Evolutionary conservation across 345 rosid genomes (phyloP).

Genomic region (Aegle marmelos): DNA sequence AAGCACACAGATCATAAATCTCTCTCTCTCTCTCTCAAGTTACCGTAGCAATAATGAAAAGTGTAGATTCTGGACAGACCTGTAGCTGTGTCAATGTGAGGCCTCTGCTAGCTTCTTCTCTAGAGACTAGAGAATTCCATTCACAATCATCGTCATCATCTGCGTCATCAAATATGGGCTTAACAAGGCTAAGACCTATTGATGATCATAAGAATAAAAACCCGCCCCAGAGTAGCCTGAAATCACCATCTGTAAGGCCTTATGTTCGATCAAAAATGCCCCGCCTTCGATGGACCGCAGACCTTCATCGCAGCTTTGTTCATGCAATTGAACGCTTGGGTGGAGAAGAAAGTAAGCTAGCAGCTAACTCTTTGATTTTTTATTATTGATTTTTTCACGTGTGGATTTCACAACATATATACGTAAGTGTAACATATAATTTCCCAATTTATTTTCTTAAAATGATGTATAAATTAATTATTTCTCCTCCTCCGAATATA

Average conservation of each 20-base stretch:
- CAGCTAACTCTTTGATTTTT: background rate
- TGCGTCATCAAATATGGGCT: background rate
- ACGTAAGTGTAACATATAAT: too few relatives aligned
- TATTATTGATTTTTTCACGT: too few relatives aligned
- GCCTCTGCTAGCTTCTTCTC: conserved; percentile 14
- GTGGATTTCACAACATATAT: too few relatives aligned
- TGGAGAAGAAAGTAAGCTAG: conserved; percentile 58
- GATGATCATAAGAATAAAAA: background rate
- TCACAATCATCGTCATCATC: background rate
- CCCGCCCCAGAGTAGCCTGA: conserved; percentile 12
- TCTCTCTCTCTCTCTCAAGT: background rate
- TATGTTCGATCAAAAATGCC: conserved; percentile 55
- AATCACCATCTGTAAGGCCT: conserved; percentile 36
- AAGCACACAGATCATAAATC: background rate
- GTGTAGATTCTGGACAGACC: background rate
- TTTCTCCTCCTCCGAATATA: too few relatives aligned
- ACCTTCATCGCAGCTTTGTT: conserved; percentile 57
- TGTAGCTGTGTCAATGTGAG: background rate
- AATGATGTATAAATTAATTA: too few relatives aligned
- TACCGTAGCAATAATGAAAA: conserved; percentile 11
- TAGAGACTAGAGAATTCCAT: background rate
- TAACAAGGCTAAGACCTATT: background rate
- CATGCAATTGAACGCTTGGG: conserved; percentile 65
- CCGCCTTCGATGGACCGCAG: conserved; percentile 64
- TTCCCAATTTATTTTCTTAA: too few relatives aligned